Conservation (phyloP, 225 moss, liverwort and hornwort genomes). For the Rhytidiadelphus loreus region DNA sequence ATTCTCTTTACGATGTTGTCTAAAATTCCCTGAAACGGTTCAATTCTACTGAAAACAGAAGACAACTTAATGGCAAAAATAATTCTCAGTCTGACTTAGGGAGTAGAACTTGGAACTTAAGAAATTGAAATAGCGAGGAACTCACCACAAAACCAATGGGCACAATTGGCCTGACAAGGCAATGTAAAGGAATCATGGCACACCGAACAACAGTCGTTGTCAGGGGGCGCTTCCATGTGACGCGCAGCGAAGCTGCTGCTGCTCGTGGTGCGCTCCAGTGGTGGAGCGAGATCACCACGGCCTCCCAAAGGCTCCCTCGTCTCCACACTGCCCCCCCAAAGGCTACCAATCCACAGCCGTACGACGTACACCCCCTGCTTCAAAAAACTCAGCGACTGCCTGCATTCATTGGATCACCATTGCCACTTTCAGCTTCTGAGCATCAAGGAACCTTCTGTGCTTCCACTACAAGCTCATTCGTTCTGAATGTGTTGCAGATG, state of each 20-base stretch:
- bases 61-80: not conserved
- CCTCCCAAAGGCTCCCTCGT: slow-evolving; percentile 28
- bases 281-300: slow-evolving; percentile 18
- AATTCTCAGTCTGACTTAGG: not conserved
- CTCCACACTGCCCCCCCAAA: slow-evolving; percentile 55
- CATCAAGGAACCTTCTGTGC: not conserved
- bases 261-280: slow-evolving; percentile 27
- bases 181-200: slow-evolving; percentile 85
- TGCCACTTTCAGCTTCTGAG: not conserved
- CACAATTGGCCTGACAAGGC: slow-evolving; percentile 93
- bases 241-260: slow-evolving; percentile 36
- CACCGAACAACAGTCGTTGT: slow-evolving; percentile 84
- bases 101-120: not conserved
- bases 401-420: slow-evolving; percentile 4
- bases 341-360: slow-evolving; percentile 50
- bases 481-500: not conserved
- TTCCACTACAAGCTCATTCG: not conserved
- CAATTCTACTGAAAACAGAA: not conserved
- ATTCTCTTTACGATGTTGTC: not conserved
- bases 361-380: slow-evolving; percentile 65
- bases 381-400: slow-evolving; percentile 64
- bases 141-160: slow-evolving; percentile 97
- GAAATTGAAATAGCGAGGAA: not conserved
- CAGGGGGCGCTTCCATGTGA: slow-evolving; percentile 76
- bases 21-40: too few relatives aligned